Percentiles rank a stretch among this genome's conserved stretches.
phyloP scores from a whole-genome alignment of 306 rosid species.

The Gastrolobium bilobum region DNA sequence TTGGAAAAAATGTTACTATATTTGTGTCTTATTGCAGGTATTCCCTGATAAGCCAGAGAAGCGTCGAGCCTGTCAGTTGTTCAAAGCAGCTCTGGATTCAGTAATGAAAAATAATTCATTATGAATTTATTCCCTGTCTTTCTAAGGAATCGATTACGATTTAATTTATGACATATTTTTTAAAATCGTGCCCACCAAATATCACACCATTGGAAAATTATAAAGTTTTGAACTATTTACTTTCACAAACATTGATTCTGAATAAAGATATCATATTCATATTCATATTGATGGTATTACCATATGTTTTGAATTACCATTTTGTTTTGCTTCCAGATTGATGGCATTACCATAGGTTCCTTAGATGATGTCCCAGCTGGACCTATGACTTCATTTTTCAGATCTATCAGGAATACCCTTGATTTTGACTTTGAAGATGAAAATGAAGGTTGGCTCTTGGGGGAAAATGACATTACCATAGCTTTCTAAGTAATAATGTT shows the following conservation, averaged over 20 bases:
- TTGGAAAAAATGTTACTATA: slow-evolving; percentile 29
- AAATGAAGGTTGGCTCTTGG: slow-evolving; percentile 75
- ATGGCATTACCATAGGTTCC: slow-evolving; percentile 82
- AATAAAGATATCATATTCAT: slow-evolving; percentile 12
- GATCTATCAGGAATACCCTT: slow-evolving; percentile 91
- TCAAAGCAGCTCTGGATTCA: slow-evolving; percentile 88
- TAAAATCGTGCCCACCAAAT: slow-evolving; percentile 3
- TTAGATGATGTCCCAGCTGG: slow-evolving; percentile 91
- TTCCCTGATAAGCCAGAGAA: slow-evolving; percentile 96
- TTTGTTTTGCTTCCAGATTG: slow-evolving; percentile 68
- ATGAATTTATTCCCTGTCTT: slow-evolving; percentile 33
- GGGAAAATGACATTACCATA: slow-evolving; percentile 24
- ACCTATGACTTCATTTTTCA: slow-evolving; percentile 81
- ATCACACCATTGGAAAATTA: slow-evolving; percentile 23
- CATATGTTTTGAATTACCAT: slow-evolving; percentile 43
- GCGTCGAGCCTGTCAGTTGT: slow-evolving; percentile 82
- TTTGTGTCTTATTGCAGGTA: slow-evolving; percentile 64
- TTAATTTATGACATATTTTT: slow-evolving; percentile 15
- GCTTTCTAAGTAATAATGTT: slow-evolving; percentile 14
- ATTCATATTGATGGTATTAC: slow-evolving; percentile 73
- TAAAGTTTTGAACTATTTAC: slow-evolving; percentile 6
- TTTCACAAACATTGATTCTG: slow-evolving; percentile 20
- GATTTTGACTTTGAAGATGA: slow-evolving; percentile 98
- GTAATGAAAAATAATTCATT: slow-evolving; percentile 57
- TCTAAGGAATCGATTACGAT: slow-evolving; percentile 42